Conservation (phyloP, 2,329 filamentous ascomycete species). For the Camillea tinctor region DNA sequence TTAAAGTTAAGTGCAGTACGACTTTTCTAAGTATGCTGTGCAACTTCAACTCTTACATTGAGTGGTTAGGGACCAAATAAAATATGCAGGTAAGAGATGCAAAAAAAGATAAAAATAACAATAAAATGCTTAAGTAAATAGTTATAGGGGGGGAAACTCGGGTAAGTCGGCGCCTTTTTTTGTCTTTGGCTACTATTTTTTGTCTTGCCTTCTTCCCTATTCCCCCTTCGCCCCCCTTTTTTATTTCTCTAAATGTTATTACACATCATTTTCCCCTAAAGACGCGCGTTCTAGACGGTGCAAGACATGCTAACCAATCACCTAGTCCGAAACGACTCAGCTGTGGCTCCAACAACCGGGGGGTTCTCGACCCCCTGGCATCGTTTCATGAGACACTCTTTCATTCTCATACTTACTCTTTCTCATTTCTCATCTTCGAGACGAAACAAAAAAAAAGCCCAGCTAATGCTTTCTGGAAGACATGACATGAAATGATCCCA, state of each 20-base stretch:
- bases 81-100: no score
- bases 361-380: not conserved
- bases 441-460: not conserved
- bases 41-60: no score
- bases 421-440: not conserved
- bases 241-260: not conserved
- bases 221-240: no score
- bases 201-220: no score
- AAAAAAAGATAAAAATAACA: no score
- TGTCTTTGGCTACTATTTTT: no score
- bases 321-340: not conserved
- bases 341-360: not conserved
- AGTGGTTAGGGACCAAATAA: no score
- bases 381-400: not conserved
- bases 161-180: no score
- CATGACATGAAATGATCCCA: not conserved
- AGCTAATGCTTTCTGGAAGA: not conserved
- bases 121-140: no score
- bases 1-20: no score
- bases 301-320: not conserved
- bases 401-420: not conserved
- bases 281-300: not conserved
- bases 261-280: not conserved
- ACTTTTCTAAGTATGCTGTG: no score
- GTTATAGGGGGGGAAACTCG: no score